phyloP scores from a whole-genome alignment of 768 basidiomycete genomes.

The Chalciporus chontae region DNA sequence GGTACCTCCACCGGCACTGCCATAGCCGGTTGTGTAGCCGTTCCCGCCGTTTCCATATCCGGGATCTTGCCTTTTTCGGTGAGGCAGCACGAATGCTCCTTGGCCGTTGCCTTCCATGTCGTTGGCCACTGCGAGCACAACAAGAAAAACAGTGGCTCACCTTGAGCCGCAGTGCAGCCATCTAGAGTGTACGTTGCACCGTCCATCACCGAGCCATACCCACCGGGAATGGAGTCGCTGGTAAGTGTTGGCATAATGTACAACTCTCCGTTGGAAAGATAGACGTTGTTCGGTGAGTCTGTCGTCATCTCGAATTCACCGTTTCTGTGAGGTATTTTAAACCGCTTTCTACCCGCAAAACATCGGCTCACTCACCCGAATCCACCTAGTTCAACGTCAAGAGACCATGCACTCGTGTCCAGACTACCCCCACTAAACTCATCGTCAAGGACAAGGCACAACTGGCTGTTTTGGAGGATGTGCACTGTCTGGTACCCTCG shows the following conservation, averaged over 20 bases:
- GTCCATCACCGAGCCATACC: constrained; percentile 36
- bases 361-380: constrained; percentile 36
- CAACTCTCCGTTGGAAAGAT: constrained; percentile 46
- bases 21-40: constrained; percentile 2
- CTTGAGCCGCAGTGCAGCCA: constrained; percentile 30
- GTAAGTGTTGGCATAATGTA: constrained; percentile 62
- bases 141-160: background rate
- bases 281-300: constrained; percentile 34
- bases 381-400: constrained; percentile 52
- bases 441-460: constrained; percentile 49
- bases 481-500: constrained; percentile 40
- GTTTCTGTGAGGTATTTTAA: constrained; percentile 29
- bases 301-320: constrained; percentile 60
- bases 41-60: constrained; percentile 8
- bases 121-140: background rate
- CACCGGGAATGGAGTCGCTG: constrained; percentile 40
- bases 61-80: constrained; percentile 27
- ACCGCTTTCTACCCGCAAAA: background rate
- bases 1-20: background rate
- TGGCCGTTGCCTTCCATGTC: constrained; percentile 12
- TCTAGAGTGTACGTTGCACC: constrained; percentile 37
- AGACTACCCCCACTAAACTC: constrained; percentile 41
- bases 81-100: constrained; percentile 21
- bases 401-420: constrained; percentile 43
- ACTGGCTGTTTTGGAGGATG: constrained; percentile 31